Base-by-base conservation (phyloP, 306 rosid species). In the Benincasa hispida region DNA sequence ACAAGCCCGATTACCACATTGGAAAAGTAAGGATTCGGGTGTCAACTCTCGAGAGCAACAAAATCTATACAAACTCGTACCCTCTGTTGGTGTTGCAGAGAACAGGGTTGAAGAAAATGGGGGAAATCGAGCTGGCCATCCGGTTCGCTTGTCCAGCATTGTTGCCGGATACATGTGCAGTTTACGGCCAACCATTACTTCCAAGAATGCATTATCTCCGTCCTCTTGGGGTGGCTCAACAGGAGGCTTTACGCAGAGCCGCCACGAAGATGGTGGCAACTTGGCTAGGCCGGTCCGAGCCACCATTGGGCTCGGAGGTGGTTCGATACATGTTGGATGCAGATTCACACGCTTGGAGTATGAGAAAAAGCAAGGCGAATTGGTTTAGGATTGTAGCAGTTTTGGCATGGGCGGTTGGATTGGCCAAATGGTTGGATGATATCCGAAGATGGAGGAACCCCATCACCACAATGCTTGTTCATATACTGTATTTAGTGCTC, bases 351-450 rank as follows among this genome's bases (percentile, higher is more conserved):
- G 51, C 88, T 0, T 94, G 98, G 98, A 94, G 98, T 86, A 90
- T 94, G 96, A 85, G 98, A 72, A 90, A 86, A 82, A 91, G 96
- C 75, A 91, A 89, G 76, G 94, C 96, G 0, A 94, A 94, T 81
- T 94, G 98, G 98, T 91, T 87, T 79, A 78, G 98, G 61, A 94
- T 94, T 6, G 96, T 90, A n/a, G 92, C 89, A 12, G 96, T 94
- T 48, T 78, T 94, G 11, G 92, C 94, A 1, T 94, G 98, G 98
- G 83, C 85, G 0, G 90, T 91, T 27, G 96, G 97, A 73, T 79
- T 94, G 41, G 98, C 97, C 0, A 94, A 89, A 55, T 94, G 98
- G 98, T 84, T 90, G 54, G 97, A 90, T 51, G 91, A 83, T 11
- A 91, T 94, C 6, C 77, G 87, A 27, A 85, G 98, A 75, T 91